phyloP scores from a whole-genome alignment of 345 rosid genomes.

The Eucalyptus brandiana region DNA sequence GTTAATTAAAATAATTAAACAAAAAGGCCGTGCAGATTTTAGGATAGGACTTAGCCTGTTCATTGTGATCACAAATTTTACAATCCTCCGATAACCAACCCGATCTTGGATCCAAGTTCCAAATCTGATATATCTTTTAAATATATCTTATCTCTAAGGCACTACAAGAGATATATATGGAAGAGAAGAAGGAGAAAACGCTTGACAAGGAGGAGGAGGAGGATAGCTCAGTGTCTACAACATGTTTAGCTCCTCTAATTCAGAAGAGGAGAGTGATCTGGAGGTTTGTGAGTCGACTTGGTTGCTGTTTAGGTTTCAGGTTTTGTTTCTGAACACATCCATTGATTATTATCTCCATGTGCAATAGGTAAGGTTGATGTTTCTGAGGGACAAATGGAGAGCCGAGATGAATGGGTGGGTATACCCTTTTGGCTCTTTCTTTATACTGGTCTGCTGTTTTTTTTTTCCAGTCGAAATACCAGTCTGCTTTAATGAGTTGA shows the following conservation, averaged over 20 bases:
- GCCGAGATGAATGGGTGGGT: not conserved
- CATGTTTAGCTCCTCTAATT: not conserved
- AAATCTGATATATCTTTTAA: not conserved
- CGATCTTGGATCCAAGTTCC: not conserved
- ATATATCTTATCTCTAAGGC: not conserved
- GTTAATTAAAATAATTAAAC: not conserved
- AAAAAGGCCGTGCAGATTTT: not conserved
- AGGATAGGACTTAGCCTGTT: not conserved
- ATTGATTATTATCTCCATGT: not conserved
- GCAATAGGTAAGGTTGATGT: not conserved
- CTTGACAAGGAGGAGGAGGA: not conserved
- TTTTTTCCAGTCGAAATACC: no score
- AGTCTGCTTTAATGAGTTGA: no score
- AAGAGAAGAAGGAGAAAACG: not conserved
- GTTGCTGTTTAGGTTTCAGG: not conserved
- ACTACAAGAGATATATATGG: not conserved
- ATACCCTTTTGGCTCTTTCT: not conserved
- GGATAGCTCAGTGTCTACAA: not conserved
- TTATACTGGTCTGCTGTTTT: not conserved
- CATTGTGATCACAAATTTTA: not conserved
- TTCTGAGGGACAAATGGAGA: not conserved
- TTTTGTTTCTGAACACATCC: not conserved
- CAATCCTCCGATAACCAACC: not conserved
- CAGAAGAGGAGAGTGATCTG: not conserved
- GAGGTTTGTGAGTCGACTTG: not conserved